A percentile compares a stretch with the other conserved stretches of the same genome.
These are phyloP conservation scores for Rhodotorula diobovata DNA, from an alignment of 768 basidiomycete genomes.

Conservation along the genomic window DNA sequence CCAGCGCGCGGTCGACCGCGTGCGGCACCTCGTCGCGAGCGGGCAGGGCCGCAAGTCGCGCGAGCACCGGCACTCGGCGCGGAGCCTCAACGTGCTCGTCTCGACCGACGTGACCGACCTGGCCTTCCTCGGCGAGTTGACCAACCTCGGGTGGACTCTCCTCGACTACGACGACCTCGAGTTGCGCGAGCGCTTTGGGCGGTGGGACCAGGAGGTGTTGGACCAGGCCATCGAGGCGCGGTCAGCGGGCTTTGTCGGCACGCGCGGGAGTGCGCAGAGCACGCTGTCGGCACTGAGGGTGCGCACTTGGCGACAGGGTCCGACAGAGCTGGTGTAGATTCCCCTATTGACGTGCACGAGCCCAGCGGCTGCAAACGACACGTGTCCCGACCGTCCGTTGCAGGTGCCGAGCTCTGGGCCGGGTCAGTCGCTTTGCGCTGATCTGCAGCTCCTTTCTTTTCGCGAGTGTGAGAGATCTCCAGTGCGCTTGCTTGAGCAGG, in stretches of 20 bases:
- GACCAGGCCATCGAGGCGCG: conserved; percentile 27
- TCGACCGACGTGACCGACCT: conserved; percentile 37
- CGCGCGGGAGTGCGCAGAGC: conserved; percentile 28
- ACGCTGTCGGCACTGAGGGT: conserved; percentile 32
- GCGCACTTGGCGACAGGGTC: conserved; percentile 26
- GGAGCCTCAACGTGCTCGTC: conserved; percentile 30
- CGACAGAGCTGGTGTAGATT: conserved; percentile 25
- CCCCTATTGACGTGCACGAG: too few species aligned
- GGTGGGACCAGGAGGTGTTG: conserved; percentile 18
- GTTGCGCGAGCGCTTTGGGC: conserved; percentile 27
- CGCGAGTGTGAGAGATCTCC: too few species aligned
- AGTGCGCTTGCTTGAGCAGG: too few species aligned
- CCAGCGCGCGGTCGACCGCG: conserved; percentile 28
- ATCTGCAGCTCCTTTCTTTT: too few species aligned
- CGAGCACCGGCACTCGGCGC: conserved; percentile 30
- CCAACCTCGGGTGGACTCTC: conserved; percentile 32
- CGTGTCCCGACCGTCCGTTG: too few species aligned
- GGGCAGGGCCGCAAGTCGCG: conserved; percentile 23
- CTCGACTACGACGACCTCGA: conserved; percentile 36
- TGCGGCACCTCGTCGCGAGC: conserved; percentile 26
- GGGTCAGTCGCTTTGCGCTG: too few species aligned
- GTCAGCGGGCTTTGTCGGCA: conserved; percentile 29
- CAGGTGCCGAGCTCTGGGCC: too few species aligned
- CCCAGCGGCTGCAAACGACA: too few species aligned
- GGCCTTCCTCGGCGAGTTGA: conserved; percentile 35